A percentile compares a stretch with the other conserved stretches of the same genome.
phyloP scores from a whole-genome alignment of 2,329 filamentous ascomycete species.

The Zarea fungicola region DNA sequence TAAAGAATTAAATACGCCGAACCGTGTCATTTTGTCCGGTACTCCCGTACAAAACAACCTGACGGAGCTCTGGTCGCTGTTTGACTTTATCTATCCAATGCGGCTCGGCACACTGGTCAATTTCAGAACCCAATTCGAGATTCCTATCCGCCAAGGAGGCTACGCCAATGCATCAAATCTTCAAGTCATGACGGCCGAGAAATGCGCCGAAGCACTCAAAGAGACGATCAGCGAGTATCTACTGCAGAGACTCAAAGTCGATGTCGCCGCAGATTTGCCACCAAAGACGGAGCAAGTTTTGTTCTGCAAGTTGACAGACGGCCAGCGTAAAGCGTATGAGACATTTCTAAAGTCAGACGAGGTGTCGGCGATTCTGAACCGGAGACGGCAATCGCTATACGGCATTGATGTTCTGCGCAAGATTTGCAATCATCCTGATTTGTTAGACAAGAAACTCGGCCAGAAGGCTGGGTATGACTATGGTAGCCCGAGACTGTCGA shows the following conservation, averaged over 20 bases:
- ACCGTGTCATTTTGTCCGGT: slow-evolving; percentile 88
- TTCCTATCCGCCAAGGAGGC: slow-evolving; percentile 86
- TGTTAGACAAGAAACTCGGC: slow-evolving; percentile 59
- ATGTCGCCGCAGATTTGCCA: slow-evolving; percentile 88
- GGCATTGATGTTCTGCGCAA: slow-evolving; percentile 91
- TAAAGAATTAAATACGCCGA: slow-evolving; percentile 86
- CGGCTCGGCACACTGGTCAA: slow-evolving; percentile 84
- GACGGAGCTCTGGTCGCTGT: slow-evolving; percentile 91
- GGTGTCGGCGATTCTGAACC: slow-evolving; percentile 73
- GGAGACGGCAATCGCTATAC: slow-evolving; percentile 73
- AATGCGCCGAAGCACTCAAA: slow-evolving; percentile 89
- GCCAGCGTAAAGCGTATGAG: slow-evolving; percentile 76
- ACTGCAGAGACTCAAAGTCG: slow-evolving; percentile 84
- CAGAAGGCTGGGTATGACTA: slow-evolving; percentile 65
- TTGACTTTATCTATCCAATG: slow-evolving; percentile 98
- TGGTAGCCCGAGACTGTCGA: slow-evolving; percentile 73
- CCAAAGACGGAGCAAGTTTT: slow-evolving; percentile 95
- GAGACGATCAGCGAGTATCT: slow-evolving; percentile 92
- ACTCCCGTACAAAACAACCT: slow-evolving; percentile 98
- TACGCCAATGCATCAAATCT: slow-evolving; percentile 94
- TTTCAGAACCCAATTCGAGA: slow-evolving; percentile 87
- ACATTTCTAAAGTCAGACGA: slow-evolving; percentile 77
- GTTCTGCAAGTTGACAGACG: slow-evolving; percentile 80
- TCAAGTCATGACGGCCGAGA: slow-evolving; percentile 89
- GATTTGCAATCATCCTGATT: slow-evolving; percentile 95